Base-by-base conservation (phyloP, 2,329 filamentous ascomycete genomes). In the Colletotrichum shisoi region DNA sequence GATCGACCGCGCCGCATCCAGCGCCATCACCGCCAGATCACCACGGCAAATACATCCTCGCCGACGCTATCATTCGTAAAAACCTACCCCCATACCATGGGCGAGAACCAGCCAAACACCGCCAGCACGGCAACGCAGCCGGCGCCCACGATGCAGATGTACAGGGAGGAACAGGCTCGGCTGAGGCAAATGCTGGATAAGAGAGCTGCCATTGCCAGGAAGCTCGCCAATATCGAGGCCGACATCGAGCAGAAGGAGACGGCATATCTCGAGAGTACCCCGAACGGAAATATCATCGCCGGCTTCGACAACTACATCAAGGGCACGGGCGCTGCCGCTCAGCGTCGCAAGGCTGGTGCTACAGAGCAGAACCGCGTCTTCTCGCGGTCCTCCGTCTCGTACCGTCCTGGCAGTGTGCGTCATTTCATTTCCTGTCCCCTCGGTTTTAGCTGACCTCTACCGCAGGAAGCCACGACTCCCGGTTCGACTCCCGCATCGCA, bases 261-360 rank as follows among this genome's bases (percentile, higher is more conserved):
- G 65, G 85, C 89, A 19, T 99, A 99, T 77, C 88, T 99, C 58
- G 94, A 98, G 77, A 93, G 93, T 74, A 96, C 93, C 4, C 90
- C 89, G 15, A 88, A 84, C 72, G 95, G 95, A 51, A 99, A 99
- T 81, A 98, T 99, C 76, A 94, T 99, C 77, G 93, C 92, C 56
- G 95, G 95, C 24, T 99, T 99, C 78, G 95, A 99, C 78, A 96
- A 93, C 76, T 99, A 98, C 81, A 96, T 97, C 83, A 99, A 99
- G 79, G 94, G 92, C 62, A 86, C 85, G 19, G 85, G 87, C 9
- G 86, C 87, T n/a, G 84, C 85, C 4, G 84, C 88, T 12, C 83
- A 87, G 71, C 83, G 90, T 74, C 86, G 89, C 73, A 87, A 91
- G 76, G 83, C 85, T 27, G 85, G 86, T 5, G 81, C 90, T 56